A percentile compares a stretch with the other conserved stretches of the same genome.
Evolutionary conservation across 768 basidiomycete genomes (phyloP).

Genomic region (Trametes meyenii): DNA sequence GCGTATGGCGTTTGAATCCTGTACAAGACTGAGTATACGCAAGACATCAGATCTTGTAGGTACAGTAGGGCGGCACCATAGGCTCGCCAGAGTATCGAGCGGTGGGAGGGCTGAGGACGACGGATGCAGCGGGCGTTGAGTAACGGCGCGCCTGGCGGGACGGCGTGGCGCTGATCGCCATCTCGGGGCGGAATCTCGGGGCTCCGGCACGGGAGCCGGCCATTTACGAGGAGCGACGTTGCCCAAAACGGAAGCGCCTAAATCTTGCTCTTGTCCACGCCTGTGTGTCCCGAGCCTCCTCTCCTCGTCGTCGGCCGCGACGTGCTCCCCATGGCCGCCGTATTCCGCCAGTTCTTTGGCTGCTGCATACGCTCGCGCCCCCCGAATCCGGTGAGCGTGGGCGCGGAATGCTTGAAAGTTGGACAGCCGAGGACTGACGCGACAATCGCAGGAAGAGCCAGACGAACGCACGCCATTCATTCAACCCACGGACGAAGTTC

Average conservation of each 20-base stretch:
- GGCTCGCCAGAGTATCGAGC: too few species aligned
- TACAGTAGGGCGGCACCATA: too few species aligned
- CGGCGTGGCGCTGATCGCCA: conserved; percentile 6
- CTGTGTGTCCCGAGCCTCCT: conserved; percentile 2
- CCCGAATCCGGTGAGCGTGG: conserved; percentile 6
- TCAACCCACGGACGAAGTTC: conserved; percentile 32
- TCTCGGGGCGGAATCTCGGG: background rate
- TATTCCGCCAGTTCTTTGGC: conserved; percentile 26
- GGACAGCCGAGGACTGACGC: background rate
- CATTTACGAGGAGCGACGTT: conserved; percentile 1
- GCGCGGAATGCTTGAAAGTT: too few species aligned
- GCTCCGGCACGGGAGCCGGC: background rate
- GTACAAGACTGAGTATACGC: too few species aligned
- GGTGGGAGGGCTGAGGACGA: background rate
- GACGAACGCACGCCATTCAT: conserved; percentile 39
- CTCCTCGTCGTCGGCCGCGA: conserved; percentile 15
- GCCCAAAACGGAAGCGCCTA: conserved; percentile 11
- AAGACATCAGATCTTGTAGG: too few species aligned
- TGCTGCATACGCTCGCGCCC: conserved; percentile 29
- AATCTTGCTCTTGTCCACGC: conserved; percentile 19
- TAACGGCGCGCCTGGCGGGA: conserved; percentile 2
- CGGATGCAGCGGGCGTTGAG: conserved; percentile 15
- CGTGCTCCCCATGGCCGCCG: conserved; percentile 29
- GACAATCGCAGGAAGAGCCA: conserved; percentile 27
- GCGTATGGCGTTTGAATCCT: too few species aligned